Evolutionary conservation across 2,329 filamentous ascomycete species (phyloP), one percentile per base, ranked within the genome.

Genomic region (Cyphellophora attinorum): DNA sequence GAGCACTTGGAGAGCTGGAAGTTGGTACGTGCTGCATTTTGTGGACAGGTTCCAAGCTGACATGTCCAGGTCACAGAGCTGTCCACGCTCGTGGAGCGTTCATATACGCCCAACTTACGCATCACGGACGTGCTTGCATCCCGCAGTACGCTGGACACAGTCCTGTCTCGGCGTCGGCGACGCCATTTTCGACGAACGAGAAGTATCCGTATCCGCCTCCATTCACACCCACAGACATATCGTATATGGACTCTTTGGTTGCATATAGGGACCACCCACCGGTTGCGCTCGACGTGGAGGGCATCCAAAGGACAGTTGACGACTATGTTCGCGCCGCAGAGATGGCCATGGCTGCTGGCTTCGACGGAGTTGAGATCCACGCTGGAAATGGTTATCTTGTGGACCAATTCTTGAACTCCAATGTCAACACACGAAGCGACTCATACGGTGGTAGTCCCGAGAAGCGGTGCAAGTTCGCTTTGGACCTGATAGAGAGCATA

Each of bases 321-420:
- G 61, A 64, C 29, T 69, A 62, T 33, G 62, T 53, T n/a, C 48
- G 53, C 19, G 65, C 67, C 2, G 64, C 67, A 3, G 56, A 52
- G 32, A 70, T 58, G 52, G 73, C 74, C 0, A 57, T 78, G 5
- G 63, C 64, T 13, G 67, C 63, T 11, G 72, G 72, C 0, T 76
- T 71, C 19, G 68, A 72, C 33, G 67, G 66, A 1, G 60, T 70
- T 2, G 67, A 72, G 40, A 50, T 71, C 11, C 67, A 71, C 70
- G 34, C 65, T 62, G 3, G 64, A 52, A 2, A 69, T 69, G 39
- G 69, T 64, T 5, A 71, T 38, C 52, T 73, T 10, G 51, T 68
- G 6, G 67, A 72, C 35, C 67, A 72, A 41, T 72, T 72, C 43
- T 51, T 55, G 2, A 64, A 70, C 42, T 61, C 38, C 27, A 58